Evolutionary conservation across 768 basidiomycete genomes (phyloP), one percentile per base, ranked within the genome.

Genomic region (Suillus hirtellus): DNA sequence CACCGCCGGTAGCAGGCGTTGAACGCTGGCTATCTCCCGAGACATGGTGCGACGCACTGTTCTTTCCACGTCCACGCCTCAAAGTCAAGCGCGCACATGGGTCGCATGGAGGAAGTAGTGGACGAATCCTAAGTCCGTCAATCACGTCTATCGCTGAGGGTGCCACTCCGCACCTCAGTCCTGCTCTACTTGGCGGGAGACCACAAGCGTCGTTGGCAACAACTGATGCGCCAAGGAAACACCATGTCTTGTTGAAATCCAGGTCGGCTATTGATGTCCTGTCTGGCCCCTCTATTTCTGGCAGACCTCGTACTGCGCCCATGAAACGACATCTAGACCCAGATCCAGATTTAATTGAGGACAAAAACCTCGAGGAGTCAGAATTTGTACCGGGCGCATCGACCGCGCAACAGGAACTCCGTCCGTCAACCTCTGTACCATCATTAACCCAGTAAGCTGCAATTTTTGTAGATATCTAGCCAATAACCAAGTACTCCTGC

Each of bases 41-140:
- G 75, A 86, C 88, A 19, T 92, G 90, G 89, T 93, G 91, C 74
- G 90, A 93, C 66, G 90, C 90, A 0, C 69, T 93, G 10, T 73
- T 93, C 31, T 88, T 92, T 62, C 92, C 92, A 3, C 84, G 89
- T 1, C 92, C 92, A 14, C 80, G 90, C 59, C 83, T 93, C 68
- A 85, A 82, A 70, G 63, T 86, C 63, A 82, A 81, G 66, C 78
- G 80, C 27, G 66, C 69, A 24, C 62, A 70, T 63, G 64, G 63
- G 62, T 49, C 62, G 59, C 43, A 55, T 60, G 52, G 61, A 2
- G 64, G 63, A 9, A 66, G 67, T 35, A 77, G 64, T 53, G 68
- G 66, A 14, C 69, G 79, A 37, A 78, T 82, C 27, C 77, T 84
- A 60, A 85, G 83, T 64, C 84, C 87, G 1, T 84, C 83, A 12